phyloP scores from a whole-genome alignment of 2,329 filamentous ascomycete species.

The Sordariomycetes sp. region DNA sequence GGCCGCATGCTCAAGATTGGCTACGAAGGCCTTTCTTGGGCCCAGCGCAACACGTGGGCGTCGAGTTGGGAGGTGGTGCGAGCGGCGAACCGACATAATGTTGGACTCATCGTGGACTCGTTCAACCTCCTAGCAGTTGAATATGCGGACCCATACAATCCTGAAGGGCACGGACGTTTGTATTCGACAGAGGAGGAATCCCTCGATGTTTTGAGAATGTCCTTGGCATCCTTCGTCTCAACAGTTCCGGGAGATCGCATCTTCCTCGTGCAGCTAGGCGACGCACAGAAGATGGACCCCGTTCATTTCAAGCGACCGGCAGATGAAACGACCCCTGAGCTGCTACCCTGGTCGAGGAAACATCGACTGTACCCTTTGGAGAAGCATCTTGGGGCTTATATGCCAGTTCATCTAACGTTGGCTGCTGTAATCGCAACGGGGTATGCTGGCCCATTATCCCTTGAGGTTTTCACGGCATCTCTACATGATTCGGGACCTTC shows the following conservation, averaged over 20 bases:
- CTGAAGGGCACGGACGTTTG: slow-evolving; percentile 3
- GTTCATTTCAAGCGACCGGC: slow-evolving; percentile 8
- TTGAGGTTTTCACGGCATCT: background rate
- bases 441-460: background rate
- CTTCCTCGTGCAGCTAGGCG: slow-evolving; percentile 5
- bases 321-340: background rate
- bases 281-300: slow-evolving; percentile 4
- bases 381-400: background rate
- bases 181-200: slow-evolving; percentile 1
- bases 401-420: background rate
- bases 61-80: slow-evolving; percentile 5
- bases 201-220: slow-evolving; percentile 2
- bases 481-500: background rate
- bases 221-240: slow-evolving; percentile 3
- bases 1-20: slow-evolving; percentile 4
- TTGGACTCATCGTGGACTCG: slow-evolving; percentile 4
- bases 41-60: slow-evolving; percentile 4
- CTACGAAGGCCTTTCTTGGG: slow-evolving; percentile 5
- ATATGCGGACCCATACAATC: slow-evolving; percentile 5
- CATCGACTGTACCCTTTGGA: background rate
- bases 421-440: background rate
- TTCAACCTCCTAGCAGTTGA: slow-evolving; percentile 5
- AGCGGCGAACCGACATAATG: slow-evolving; percentile 2
- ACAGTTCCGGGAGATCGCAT: slow-evolving; percentile 4
- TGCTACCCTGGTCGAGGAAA: background rate